These are phyloP conservation scores for Boletus smithii DNA, from an alignment of 1,284 basidiomycete genomes.

Conservation along the genomic window DNA sequence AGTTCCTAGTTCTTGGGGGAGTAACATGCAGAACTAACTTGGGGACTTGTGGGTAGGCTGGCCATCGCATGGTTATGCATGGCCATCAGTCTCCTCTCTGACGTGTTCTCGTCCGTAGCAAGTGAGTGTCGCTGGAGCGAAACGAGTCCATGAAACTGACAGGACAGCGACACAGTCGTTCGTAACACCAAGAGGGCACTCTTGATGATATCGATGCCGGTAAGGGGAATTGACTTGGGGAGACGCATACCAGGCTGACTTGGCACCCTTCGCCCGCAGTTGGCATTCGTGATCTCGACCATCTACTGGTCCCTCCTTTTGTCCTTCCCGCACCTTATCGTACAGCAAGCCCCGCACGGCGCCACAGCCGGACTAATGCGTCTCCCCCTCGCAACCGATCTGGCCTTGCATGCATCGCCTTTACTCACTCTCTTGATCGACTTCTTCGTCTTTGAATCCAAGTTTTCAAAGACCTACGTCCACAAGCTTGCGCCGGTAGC, in stretches of 20 bases:
- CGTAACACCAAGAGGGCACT: slow-evolving; percentile 21
- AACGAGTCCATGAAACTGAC: background rate
- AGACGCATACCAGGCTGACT: slow-evolving; percentile 1
- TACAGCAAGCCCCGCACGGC: slow-evolving; percentile 38
- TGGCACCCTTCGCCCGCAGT: slow-evolving; percentile 32
- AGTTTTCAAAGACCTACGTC: slow-evolving; percentile 49
- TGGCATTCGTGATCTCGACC: slow-evolving; percentile 63
- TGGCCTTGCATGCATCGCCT: slow-evolving; percentile 67
- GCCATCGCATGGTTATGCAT: slow-evolving; percentile 30
- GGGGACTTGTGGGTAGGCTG: slow-evolving; percentile 11
- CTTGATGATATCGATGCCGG: slow-evolving; percentile 32
- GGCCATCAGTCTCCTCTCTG: slow-evolving; percentile 25
- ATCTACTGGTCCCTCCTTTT: slow-evolving; percentile 71
- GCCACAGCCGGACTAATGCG: slow-evolving; percentile 11
- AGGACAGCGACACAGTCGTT: slow-evolving; percentile 7
- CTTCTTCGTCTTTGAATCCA: slow-evolving; percentile 66
- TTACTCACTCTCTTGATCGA: slow-evolving; percentile 59
- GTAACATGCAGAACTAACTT: slow-evolving; percentile 1
- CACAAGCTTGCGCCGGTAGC: slow-evolving; percentile 45
- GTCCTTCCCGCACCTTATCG: slow-evolving; percentile 51
- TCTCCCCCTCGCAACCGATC: slow-evolving; percentile 62
- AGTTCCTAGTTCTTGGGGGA: slow-evolving; percentile 10
- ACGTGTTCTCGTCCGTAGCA: slow-evolving; percentile 23
- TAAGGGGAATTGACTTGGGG: slow-evolving; percentile 6
- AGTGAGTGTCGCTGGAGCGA: slow-evolving; percentile 11